Evolutionary conservation across 441 rosid genomes (phyloP), one percentile per base, ranked within the genome.

Genomic region (Gossypium davidsonii): DNA sequence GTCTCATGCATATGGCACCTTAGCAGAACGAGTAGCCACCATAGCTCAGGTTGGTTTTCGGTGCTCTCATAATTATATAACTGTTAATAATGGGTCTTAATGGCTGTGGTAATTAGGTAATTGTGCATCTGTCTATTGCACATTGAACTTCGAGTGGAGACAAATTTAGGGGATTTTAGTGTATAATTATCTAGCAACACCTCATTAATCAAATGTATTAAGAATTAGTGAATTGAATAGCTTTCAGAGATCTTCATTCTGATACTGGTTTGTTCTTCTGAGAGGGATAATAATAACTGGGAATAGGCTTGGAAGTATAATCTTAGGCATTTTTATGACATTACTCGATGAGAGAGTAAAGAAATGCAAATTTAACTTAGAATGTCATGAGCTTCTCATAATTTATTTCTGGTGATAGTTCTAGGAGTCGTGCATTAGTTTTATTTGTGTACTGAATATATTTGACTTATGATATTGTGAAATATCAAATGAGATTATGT

Each of bases 1-100:
- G 77, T 94, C 98, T 44, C 92, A 83, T 83, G 91, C 98, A 31
- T 94, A 94, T 84, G 98, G 97, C 75, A 88, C 85, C 62, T 69
- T 83, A 81, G 97, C 97, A 56, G 95, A 85, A 74, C 83, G 83
- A 64, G 97, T 94, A 4, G 98, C 98, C 60, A 78, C 76, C 68
- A 90, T 94, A 70, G 97, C 97, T 77, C 97, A 94, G 97, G 98
- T 90, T 76, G 28, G 81, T 76, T 23, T 69, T 12, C 7, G 67
- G 10, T 31, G 51, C 6, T 49, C 10, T 49, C 11, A 28, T 48
- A 12, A 14, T 52, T 18, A 52, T 53, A 34, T 53, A 34, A 18
- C 39, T 20, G n/a, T 49, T 59, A 28, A 37, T 25, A 26, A 18
- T 21, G 23, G 65, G 26, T 59, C 73, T 37, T 11, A 25, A 14